Conservation (phyloP, 1,284 basidiomycete genomes). For the Cutaneotrichosporon dermatis region DNA sequence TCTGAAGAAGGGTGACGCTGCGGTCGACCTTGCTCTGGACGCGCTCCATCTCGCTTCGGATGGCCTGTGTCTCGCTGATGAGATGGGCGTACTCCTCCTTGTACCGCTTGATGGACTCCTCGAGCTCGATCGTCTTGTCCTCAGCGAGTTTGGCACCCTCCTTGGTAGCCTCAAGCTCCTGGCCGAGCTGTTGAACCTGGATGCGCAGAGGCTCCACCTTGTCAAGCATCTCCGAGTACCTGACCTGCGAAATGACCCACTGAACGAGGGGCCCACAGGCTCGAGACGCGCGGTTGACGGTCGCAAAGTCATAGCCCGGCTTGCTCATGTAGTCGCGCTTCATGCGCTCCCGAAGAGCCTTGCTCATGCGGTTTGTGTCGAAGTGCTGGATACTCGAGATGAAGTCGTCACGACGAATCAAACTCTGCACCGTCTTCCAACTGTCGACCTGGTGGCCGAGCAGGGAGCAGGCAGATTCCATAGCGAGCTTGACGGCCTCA, state of each 20-base stretch:
- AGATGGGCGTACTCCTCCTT: slow-evolving; percentile 97
- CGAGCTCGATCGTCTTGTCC: slow-evolving; percentile 87
- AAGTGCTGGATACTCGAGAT: slow-evolving; percentile 96
- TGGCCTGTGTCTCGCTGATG: slow-evolving; percentile 94
- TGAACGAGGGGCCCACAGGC: slow-evolving; percentile 98
- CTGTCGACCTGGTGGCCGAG: slow-evolving; percentile 91
- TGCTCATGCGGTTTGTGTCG: slow-evolving; percentile 92
- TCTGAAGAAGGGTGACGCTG: slow-evolving; percentile 90
- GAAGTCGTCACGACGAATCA: slow-evolving; percentile 96
- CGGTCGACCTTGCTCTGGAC: slow-evolving; percentile 96
- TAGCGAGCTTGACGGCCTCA: slow-evolving; percentile 93
- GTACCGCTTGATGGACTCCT: slow-evolving; percentile 86
- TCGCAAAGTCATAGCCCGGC: slow-evolving; percentile 91
- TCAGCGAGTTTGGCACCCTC: slow-evolving; percentile 85
- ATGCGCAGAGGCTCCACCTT: slow-evolving; percentile 94
- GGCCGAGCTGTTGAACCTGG: slow-evolving; percentile 89
- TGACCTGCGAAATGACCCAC: slow-evolving; percentile 96
- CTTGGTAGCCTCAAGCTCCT: slow-evolving; percentile 87
- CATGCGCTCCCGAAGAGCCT: slow-evolving; percentile 83
- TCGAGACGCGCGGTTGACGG: slow-evolving; percentile 89
- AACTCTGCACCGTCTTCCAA: slow-evolving; percentile 94
- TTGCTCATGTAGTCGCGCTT: slow-evolving; percentile 88
- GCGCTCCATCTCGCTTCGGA: slow-evolving; percentile 96
- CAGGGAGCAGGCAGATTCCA: slow-evolving; percentile 97
- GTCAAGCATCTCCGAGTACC: slow-evolving; percentile 96